Evolutionary conservation across 805 yeast genomes (phyloP), one percentile per base, ranked within the genome.

Genomic region (Kockiozyma suomiensis): DNA sequence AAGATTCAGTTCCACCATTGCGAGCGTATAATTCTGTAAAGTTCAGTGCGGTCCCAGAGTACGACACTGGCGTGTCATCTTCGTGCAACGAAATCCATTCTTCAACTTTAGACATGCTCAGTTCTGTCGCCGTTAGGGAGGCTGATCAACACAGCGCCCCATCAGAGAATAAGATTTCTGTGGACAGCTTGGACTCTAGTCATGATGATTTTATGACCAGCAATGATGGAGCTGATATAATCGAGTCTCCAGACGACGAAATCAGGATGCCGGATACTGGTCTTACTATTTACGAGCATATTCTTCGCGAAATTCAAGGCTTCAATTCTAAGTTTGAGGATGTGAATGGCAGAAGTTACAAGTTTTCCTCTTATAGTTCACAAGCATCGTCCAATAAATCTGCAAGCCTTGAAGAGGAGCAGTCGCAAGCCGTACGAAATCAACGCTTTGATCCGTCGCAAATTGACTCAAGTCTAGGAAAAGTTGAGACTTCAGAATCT

Each of bases 41-140:
- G n/a, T n/a, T 15, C 42, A 28, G 32, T n/a, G 46, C 13, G n/a
- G 6, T 19, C 15, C 15, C 46, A 2, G 28, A 41, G 28, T 41
- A 41, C 28, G 41, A 43, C 13, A 4, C 25, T 13, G 10, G 15
- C 25, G 8, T 13, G 50, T 8, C 30, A n/a, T 5, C 56, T 17
- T 7, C 37, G 17, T 21, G 28, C n/a, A 19, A 13, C 28, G 46
- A 37, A 4, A 35, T 15, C 7, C 53, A 52, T 25, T 47, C 55
- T 28, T 49, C 58, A 6, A 54, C 59, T 42, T 26, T 55, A 21
- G 63, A 54, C 17, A 37, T 59, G 52, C 59, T 55, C 10, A 33
- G 48, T 21, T 30, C 59, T 10, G 59, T 55, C 13, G 59, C 59
- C 7, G 49, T 45, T 10, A 56, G 46, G 23, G 59, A 55, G 49